These are phyloP conservation scores for Combretum micranthum DNA, from an alignment of 345 rosid genomes.

Conservation along the genomic window DNA sequence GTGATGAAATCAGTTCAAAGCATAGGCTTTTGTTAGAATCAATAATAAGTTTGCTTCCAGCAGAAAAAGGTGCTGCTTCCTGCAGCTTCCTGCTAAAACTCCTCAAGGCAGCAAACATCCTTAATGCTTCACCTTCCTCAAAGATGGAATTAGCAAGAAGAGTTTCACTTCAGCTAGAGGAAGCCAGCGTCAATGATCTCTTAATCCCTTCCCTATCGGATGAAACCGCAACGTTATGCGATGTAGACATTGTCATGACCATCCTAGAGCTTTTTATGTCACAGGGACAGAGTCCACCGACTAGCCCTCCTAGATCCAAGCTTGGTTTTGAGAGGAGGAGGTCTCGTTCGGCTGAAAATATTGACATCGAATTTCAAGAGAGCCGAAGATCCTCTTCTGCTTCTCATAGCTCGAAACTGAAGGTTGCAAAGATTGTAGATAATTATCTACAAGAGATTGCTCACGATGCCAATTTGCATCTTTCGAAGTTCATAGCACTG, in stretches of 20 bases:
- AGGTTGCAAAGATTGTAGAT: slow-evolving; percentile 94
- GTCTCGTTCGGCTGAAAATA: slow-evolving; percentile 89
- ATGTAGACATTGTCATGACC: slow-evolving; percentile 64
- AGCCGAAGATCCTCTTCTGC: slow-evolving; percentile 96
- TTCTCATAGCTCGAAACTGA: slow-evolving; percentile 85
- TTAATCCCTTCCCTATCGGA: slow-evolving; percentile 58
- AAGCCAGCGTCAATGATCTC: slow-evolving; percentile 72
- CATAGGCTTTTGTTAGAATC: slow-evolving; percentile 76
- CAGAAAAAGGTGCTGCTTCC: slow-evolving; percentile 71
- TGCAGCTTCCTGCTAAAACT: slow-evolving; percentile 84
- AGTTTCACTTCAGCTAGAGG: slow-evolving; percentile 79
- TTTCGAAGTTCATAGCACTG: slow-evolving; percentile 65
- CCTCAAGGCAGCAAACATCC: slow-evolving; percentile 73
- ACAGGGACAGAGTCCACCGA: slow-evolving; percentile 92
- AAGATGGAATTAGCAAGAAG: slow-evolving; percentile 78
- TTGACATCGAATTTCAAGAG: slow-evolving; percentile 73
- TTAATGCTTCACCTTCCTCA: slow-evolving; percentile 60
- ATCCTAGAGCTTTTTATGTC: slow-evolving; percentile 84
- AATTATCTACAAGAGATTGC: slow-evolving; percentile 80
- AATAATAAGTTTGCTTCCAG: slow-evolving; percentile 75
- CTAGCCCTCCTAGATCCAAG: slow-evolving; percentile 76
- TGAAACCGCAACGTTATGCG: slow-evolving; percentile 43
- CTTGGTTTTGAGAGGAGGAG: slow-evolving; percentile 68
- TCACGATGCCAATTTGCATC: slow-evolving; percentile 59
- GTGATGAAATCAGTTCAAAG: slow-evolving; percentile 42